Percentiles rank a stretch among this genome's conserved stretches.
Conservation (phyloP, 768 basidiomycete species). For the Panaeolus papilionaceus region DNA sequence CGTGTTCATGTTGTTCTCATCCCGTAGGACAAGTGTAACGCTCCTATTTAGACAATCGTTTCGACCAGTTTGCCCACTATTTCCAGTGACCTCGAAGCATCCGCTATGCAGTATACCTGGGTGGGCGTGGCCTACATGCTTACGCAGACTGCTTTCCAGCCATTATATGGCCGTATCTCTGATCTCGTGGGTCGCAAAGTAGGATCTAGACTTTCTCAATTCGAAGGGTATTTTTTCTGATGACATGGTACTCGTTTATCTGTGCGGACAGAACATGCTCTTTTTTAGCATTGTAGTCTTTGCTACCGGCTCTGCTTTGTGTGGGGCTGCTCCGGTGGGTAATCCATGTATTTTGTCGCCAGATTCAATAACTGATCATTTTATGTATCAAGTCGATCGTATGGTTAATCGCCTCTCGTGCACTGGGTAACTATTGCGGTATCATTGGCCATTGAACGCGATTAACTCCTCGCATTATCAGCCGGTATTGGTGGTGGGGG, state of each 20-base stretch:
- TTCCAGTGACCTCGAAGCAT: slow-evolving; percentile 68
- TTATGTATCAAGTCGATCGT: slow-evolving; percentile 48
- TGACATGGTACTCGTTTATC: background rate
- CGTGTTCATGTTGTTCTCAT: slow-evolving; percentile 27
- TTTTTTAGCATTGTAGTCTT: slow-evolving; percentile 80
- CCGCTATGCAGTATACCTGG: slow-evolving; percentile 82
- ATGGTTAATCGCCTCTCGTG: slow-evolving; percentile 74
- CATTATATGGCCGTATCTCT: slow-evolving; percentile 80
- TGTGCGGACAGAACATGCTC: slow-evolving; percentile 58
- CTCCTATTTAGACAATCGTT: slow-evolving; percentile 60
- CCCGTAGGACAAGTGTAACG: background rate
- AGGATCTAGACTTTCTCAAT: slow-evolving; percentile 24
- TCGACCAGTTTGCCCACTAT: slow-evolving; percentile 88
- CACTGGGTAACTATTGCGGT: slow-evolving; percentile 40
- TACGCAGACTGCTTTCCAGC: slow-evolving; percentile 86
- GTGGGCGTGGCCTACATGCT: slow-evolving; percentile 86
- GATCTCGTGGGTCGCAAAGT: slow-evolving; percentile 86
- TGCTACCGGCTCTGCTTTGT: slow-evolving; percentile 78
- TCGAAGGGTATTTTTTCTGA: slow-evolving; percentile 2
- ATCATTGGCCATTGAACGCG: slow-evolving; percentile 35
- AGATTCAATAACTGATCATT: slow-evolving; percentile 25
- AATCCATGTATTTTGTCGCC: slow-evolving; percentile 21
- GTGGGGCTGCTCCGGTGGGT: slow-evolving; percentile 73
- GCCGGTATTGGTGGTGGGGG: slow-evolving; percentile 89
- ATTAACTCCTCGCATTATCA: slow-evolving; percentile 24